Percentiles rank a stretch among this genome's conserved stretches.
Evolutionary conservation across 352 stramenopile species (phyloP).

Genomic region (Phytophthora cactorum): DNA sequence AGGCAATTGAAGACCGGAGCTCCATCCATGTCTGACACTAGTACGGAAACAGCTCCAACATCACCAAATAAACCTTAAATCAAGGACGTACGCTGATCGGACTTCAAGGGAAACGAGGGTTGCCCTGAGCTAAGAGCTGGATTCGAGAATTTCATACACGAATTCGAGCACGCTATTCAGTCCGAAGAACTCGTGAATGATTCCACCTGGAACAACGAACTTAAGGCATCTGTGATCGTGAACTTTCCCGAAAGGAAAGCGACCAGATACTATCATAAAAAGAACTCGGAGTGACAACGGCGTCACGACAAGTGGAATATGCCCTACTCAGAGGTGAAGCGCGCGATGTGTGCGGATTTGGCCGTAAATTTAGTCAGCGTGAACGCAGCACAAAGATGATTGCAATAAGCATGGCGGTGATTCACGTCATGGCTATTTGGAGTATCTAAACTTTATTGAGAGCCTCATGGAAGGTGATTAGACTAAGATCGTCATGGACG

Average conservation of each 20-base stretch:
- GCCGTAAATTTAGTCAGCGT: neutral
- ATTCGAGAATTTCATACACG: constrained; percentile 12
- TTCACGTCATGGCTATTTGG: neutral
- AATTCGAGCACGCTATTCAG: constrained; percentile 10
- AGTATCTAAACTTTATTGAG: too few species aligned
- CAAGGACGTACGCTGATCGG: constrained; percentile 8
- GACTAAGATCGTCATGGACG: too few species aligned
- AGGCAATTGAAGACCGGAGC: neutral
- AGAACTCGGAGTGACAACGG: too few species aligned
- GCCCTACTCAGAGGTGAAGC: too few species aligned
- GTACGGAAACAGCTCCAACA: neutral
- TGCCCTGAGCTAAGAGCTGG: constrained; percentile 4
- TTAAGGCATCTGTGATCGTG: constrained; percentile 16
- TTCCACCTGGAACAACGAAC: constrained; percentile 7
- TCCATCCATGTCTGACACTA: neutral
- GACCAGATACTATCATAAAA: too few species aligned
- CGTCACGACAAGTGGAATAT: too few species aligned
- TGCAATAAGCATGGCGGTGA: neutral
- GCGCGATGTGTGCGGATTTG: neutral
- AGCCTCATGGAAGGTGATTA: too few species aligned
- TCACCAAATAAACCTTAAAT: constrained; percentile 9
- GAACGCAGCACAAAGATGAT: neutral
- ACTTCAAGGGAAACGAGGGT: constrained; percentile 12
- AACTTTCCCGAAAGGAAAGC: neutral
- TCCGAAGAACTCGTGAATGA: constrained; percentile 11